These are phyloP conservation scores for Fonsecaea erecta DNA, from an alignment of 2,329 filamentous ascomycete genomes.

Conservation along the genomic window DNA sequence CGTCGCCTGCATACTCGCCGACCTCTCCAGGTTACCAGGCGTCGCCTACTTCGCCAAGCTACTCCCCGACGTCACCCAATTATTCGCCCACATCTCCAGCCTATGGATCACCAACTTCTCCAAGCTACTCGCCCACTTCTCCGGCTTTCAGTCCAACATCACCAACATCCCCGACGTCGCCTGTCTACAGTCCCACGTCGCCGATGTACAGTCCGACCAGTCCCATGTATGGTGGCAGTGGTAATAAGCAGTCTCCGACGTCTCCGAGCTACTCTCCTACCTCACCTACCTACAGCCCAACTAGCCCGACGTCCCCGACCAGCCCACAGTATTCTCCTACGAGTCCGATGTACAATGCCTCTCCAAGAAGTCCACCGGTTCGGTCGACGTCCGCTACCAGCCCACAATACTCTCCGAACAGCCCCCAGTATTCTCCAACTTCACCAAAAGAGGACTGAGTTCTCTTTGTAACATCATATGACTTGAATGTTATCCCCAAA, in stretches of 20 bases:
- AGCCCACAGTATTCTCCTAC: slow-evolving; percentile 56
- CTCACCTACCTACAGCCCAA: slow-evolving; percentile 65
- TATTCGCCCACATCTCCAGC: slow-evolving; percentile 62
- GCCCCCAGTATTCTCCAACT: slow-evolving; percentile 51
- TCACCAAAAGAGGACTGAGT: slow-evolving; percentile 39
- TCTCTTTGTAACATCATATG: slow-evolving; percentile 34
- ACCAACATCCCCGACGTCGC: slow-evolving; percentile 75
- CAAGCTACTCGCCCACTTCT: slow-evolving; percentile 68
- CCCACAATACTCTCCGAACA: slow-evolving; percentile 57
- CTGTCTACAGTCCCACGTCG: slow-evolving; percentile 65
- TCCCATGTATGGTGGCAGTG: slow-evolving; percentile 47
- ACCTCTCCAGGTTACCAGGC: slow-evolving; percentile 67
- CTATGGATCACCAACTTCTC: slow-evolving; percentile 44
- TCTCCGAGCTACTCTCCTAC: slow-evolving; percentile 63
- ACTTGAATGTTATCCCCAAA: slow-evolving; percentile 20
- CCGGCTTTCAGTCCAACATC: slow-evolving; percentile 66
- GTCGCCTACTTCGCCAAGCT: slow-evolving; percentile 75
- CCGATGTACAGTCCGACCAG: slow-evolving; percentile 64
- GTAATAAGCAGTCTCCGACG: slow-evolving; percentile 52
- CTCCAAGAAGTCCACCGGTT: slow-evolving; percentile 39
- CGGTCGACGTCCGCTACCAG: slow-evolving; percentile 57
- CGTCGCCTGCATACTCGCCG: slow-evolving; percentile 69
- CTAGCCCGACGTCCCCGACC: slow-evolving; percentile 63
- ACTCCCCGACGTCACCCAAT: slow-evolving; percentile 63
- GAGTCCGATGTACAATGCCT: slow-evolving; percentile 56